A percentile compares a stretch with the other conserved stretches of the same genome.
Evolutionary conservation across 2,329 filamentous ascomycete genomes (phyloP).

Genomic region (Fusarium hainanense): DNA sequence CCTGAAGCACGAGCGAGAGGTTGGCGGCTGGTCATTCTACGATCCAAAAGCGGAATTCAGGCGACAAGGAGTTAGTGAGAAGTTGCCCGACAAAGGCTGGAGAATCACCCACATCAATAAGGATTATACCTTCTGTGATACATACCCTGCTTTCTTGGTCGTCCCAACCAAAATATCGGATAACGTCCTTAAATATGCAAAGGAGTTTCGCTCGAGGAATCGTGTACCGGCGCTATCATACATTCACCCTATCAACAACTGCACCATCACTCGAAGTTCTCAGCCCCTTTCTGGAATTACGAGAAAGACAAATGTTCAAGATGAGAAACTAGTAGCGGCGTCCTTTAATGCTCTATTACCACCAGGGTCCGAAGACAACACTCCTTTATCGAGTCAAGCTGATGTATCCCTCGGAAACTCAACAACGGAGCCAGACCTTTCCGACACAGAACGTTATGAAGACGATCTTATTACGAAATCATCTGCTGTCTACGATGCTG

Average conservation of each 20-base stretch:
- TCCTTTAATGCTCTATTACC: slow-evolving; percentile 73
- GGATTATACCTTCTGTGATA: slow-evolving; percentile 91
- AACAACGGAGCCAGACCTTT: slow-evolving; percentile 61
- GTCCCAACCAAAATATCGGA: slow-evolving; percentile 95
- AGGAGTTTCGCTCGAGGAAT: slow-evolving; percentile 85
- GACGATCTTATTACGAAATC: slow-evolving; percentile 69
- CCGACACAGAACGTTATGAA: slow-evolving; percentile 73
- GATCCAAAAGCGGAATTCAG: slow-evolving; percentile 87
- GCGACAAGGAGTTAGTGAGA: slow-evolving; percentile 86
- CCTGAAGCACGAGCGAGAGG: slow-evolving; percentile 75
- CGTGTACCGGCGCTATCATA: slow-evolving; percentile 93
- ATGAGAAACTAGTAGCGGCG: slow-evolving; percentile 91
- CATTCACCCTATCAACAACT: slow-evolving; percentile 96
- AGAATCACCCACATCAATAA: slow-evolving; percentile 89
- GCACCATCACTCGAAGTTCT: slow-evolving; percentile 93
- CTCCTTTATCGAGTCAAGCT: slow-evolving; percentile 59
- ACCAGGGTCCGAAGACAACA: slow-evolving; percentile 49
- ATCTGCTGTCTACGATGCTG: slow-evolving; percentile 62
- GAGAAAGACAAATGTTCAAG: slow-evolving; percentile 91
- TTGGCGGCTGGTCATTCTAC: slow-evolving; percentile 87
- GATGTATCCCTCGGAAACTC: slow-evolving; percentile 55
- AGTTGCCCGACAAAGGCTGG: slow-evolving; percentile 84
- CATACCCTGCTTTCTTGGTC: slow-evolving; percentile 86
- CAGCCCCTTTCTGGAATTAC: slow-evolving; percentile 90
- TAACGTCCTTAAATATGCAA: slow-evolving; percentile 93